Evolutionary conservation across 1,284 basidiomycete genomes (phyloP).

Genomic region (Cryptococcus sp.): DNA sequence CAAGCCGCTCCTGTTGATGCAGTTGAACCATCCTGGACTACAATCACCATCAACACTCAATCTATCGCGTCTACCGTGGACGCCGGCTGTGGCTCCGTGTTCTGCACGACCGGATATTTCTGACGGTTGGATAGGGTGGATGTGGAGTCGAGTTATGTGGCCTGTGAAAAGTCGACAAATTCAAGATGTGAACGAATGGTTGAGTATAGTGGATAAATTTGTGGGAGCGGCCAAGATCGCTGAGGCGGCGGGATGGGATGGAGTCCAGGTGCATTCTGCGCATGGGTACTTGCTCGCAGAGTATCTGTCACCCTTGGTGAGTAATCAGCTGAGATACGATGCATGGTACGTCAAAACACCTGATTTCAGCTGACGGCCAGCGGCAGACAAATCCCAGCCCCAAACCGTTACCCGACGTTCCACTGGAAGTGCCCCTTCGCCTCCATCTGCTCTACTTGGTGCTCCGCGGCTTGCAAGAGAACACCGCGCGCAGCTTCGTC

Average conservation of each 20-base stretch:
- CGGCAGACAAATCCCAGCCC: conserved; percentile 64
- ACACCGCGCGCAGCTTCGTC: conserved; percentile 65
- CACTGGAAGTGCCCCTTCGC: conserved; percentile 42
- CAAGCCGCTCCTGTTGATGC: conserved; percentile 60
- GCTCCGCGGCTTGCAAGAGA: conserved; percentile 62
- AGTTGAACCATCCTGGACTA: conserved; percentile 82
- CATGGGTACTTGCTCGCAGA: conserved; percentile 88
- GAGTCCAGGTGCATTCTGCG: conserved; percentile 82
- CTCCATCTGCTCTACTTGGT: conserved; percentile 69
- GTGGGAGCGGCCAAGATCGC: conserved; percentile 70
- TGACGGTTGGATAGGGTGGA: conserved; percentile 50
- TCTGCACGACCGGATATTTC: conserved; percentile 57
- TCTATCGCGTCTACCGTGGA: conserved; percentile 38
- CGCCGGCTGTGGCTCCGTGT: conserved; percentile 71
- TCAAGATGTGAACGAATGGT: conserved; percentile 61
- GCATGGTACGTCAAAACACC: neutral
- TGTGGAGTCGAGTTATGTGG: conserved; percentile 62
- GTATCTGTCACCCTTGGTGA: conserved; percentile 76
- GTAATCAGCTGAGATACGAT: conserved; percentile 10
- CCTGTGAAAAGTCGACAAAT: conserved; percentile 61
- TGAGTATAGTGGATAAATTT: conserved; percentile 65
- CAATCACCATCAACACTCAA: conserved; percentile 65
- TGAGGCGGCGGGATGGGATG: conserved; percentile 76
- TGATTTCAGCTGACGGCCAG: conserved; percentile 3
- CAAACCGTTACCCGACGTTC: conserved; percentile 63